Percentiles rank a stretch among this genome's conserved stretches.
Conservation (phyloP, 139 green algal species). For the Pseudopediastrum boryanum region DNA sequence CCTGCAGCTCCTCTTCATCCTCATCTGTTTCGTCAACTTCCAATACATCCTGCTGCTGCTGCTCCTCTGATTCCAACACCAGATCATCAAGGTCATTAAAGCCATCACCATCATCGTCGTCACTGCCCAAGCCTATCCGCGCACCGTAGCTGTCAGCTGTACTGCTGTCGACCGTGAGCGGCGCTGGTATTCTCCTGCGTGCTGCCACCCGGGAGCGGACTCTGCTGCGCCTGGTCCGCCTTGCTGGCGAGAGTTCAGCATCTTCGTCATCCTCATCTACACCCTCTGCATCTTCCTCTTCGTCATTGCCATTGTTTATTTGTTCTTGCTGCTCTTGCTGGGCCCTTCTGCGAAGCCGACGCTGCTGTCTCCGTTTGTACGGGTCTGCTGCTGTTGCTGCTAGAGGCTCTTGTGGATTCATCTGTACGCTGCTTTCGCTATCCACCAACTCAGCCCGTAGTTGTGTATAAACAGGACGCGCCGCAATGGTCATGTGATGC, state of each 20-base stretch:
- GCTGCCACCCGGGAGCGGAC: too few species aligned
- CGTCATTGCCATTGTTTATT: not conserved
- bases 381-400: too few species aligned
- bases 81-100: not conserved
- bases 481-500: too few species aligned
- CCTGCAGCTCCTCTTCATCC: not conserved
- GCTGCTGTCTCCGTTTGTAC: too few species aligned
- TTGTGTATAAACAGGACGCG: too few species aligned
- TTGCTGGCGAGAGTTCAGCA: too few species aligned
- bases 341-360: too few species aligned
- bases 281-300: not conserved
- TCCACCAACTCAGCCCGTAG: too few species aligned
- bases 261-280: slow-evolving; percentile 10
- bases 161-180: not conserved
- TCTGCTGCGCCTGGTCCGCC: too few species aligned
- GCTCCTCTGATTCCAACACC: not conserved
- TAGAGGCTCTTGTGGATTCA: too few species aligned
- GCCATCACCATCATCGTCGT: not conserved
- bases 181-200: slow-evolving; percentile 7
- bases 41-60: not conserved
- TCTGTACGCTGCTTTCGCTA: too few species aligned
- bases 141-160: not conserved
- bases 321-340: not conserved
- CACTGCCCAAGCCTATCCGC: not conserved
- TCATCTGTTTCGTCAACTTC: slow-evolving; percentile 2